Evolutionary conservation across 192 early-diverging fungal species (phyloP).

Genomic region (Rhizophagus clarus): DNA sequence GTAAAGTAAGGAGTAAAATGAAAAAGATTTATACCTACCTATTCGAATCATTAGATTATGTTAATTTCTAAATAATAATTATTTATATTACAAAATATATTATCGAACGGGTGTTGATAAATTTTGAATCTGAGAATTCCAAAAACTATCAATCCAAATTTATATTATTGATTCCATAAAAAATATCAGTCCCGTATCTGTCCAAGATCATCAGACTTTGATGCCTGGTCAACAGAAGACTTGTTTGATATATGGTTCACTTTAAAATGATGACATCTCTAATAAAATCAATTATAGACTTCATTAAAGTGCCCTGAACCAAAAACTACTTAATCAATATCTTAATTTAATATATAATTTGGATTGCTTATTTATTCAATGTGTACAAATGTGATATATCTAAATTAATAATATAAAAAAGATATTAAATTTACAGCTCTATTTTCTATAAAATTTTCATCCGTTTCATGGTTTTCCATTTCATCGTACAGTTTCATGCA

Average conservation of each 20-base stretch:
- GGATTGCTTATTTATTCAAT: no score
- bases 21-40: no score
- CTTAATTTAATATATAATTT: no score
- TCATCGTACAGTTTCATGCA: constrained; percentile 40
- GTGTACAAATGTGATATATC: no score
- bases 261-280: background rate
- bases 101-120: no score
- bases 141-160: no score
- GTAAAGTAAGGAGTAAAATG: constrained; percentile 19
- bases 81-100: no score
- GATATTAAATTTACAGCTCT: background rate
- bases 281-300: background rate
- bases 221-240: constrained; percentile 30
- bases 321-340: background rate
- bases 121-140: no score
- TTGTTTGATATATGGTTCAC: constrained; percentile 29
- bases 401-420: no score
- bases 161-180: background rate
- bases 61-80: no score
- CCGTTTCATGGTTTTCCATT: background rate
- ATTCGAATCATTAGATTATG: no score
- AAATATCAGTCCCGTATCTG: constrained; percentile 35
- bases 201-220: constrained; percentile 27
- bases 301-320: background rate
- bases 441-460: background rate